These are phyloP conservation scores for Chlorella variabilis DNA, from an alignment of 163 green algal species.

Conservation along the genomic window DNA sequence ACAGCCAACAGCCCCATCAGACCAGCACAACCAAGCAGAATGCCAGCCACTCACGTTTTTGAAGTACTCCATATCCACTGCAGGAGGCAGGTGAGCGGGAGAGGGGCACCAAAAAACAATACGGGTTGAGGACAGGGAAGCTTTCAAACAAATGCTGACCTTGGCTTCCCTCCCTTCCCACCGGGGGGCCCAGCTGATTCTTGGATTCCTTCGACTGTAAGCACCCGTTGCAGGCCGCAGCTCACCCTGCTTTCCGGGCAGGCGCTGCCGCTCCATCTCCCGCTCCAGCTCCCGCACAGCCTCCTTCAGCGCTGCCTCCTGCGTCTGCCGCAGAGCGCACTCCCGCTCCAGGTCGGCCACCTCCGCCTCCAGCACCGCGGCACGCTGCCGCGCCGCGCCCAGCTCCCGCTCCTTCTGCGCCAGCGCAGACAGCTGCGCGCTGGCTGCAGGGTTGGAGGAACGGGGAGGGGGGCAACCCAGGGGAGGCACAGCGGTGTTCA, in stretches of 20 bases:
- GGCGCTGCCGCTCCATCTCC: constrained; percentile 50
- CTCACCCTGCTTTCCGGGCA: constrained; percentile 42
- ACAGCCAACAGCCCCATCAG: no score
- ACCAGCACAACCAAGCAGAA: no score
- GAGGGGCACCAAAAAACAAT: neutral
- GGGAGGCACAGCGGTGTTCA: no score
- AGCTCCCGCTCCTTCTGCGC: constrained; percentile 8
- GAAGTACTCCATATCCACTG: constrained; percentile 56
- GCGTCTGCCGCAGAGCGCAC: constrained; percentile 38
- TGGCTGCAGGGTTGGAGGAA: constrained; percentile 1
- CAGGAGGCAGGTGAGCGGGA: neutral
- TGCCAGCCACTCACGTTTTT: constrained; percentile 43
- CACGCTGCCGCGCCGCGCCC: constrained; percentile 3
- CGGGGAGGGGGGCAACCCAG: neutral
- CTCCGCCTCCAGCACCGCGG: constrained; percentile 28
- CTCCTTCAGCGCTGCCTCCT: constrained; percentile 58
- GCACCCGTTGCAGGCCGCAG: no score
- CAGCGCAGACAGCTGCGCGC: constrained; percentile 18
- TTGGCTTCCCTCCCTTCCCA: no score
- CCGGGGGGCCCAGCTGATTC: no score
- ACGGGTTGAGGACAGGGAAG: no score
- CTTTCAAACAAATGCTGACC: no score
- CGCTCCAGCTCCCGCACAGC: constrained; percentile 61
- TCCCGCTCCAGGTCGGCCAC: constrained; percentile 51
- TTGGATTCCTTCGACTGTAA: no score